Base-by-base conservation (phyloP, 352 stramenopile species). In the Halophytophthora polymorphica region DNA sequence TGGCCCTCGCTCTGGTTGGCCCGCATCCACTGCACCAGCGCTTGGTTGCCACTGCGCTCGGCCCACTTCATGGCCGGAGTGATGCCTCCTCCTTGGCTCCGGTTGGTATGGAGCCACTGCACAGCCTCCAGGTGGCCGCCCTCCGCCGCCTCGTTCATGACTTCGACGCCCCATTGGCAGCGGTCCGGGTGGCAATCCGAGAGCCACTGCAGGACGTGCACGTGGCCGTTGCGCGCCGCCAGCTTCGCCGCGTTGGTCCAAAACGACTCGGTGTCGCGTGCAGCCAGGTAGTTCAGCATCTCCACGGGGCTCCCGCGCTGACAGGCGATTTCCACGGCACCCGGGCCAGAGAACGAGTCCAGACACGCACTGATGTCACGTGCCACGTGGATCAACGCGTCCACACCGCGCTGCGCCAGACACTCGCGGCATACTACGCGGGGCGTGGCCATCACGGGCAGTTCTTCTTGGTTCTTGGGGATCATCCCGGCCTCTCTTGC, bases 191-290 rank as follows among this genome's bases (percentile, higher is more conserved):
- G 40, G 41, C 42, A 34, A 19, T 45, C 35, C 8, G 36, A 35
- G 14, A 73, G 50, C 49, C 53, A 73, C 44, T 64, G 25, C 34
- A 73, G 23, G 21, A 73, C 56, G 15, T 59, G 38, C 10, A 67
- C 6, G 44, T 67, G 53, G 23, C 60, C 64, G 17, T 40, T 17
- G 2, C 18, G 34, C 13, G 60, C 64, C 0, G 64, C 64, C 13
- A 36, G 40, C 8, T 49, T 11, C 11, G 36, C 34, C 14, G 58
- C 44, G 29, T 22, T n/a, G 45, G 8, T 41, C 23, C 2, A 38
- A 41, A 23, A 45, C 15, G 31, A 45, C 33, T 15, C 36, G 29
- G 14, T 8, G 19, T 44, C 21, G 28, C 37, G 15, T 50, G 31
- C 21, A 41, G 18, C 41, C 7, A 46, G 41, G 11, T 12, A 34